Base-by-base conservation (phyloP, 2,329 filamentous ascomycete species). In the Magnaporthiopsis poae region DNA sequence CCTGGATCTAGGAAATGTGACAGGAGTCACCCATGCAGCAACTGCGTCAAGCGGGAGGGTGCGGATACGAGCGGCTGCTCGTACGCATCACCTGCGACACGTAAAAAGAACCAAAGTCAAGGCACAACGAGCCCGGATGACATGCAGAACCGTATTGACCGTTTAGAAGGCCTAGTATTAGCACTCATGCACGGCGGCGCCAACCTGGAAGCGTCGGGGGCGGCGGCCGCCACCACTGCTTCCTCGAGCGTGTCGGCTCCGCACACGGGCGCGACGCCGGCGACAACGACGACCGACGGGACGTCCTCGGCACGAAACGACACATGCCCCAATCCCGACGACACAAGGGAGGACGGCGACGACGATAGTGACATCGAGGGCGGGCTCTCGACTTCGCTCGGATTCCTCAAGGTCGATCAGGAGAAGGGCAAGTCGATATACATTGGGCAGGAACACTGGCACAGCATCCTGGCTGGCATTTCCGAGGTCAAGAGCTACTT, bases 61-160 rank as follows among this genome's bases (percentile, higher is more conserved):
- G 88, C 88, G 70, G 91, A 93, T 77, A 88, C 89, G 18, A 79
- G 84, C 66, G 90, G 91, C 67, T 98, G 94, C 80, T 90, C 89
- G 70, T 98, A 97, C 80, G 92, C 92, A 62, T 84, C 87, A 65
- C 88, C 87, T 56, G 77, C 81, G 39, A 81, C 80, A 65, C 86
- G 91, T 71, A 95, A 91, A 78, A 96, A 91, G 82, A 88, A 81
- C 73, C 85, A 88, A 77, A 84, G 79, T 79, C 86, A 78, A 82
- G 84, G 76, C 68, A 78, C 83, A 72, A 79, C 83, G 66, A 87
- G 78, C 71, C 92, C 94, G 64, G 93, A 96, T 83, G 94, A 97
- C 78, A 97, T 98, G 94, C 94, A 98, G 80, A 96, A 96, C 75
- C 90, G 95, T 76, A 98, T 98, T 79, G 93, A 98, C 80, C 87